Conservation (phyloP, 2,329 filamentous ascomycete genomes). For the Dothideomycetidae sp. region DNA sequence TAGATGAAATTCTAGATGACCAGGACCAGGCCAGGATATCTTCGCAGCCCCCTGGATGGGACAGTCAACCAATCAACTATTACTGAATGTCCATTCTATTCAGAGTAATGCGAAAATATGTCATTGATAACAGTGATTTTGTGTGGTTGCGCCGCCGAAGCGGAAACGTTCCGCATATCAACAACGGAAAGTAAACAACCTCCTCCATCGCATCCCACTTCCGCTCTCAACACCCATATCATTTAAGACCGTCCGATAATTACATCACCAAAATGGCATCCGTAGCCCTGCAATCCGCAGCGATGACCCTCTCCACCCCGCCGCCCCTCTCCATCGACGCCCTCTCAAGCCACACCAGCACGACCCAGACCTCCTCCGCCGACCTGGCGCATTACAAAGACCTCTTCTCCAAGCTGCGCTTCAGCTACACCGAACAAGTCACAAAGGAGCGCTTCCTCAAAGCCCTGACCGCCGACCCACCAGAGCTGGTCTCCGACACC, state of each 20-base stretch:
- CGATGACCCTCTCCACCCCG: conserved; percentile 30
- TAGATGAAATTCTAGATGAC: too few species aligned
- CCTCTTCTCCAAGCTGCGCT: conserved; percentile 88
- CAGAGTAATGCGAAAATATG: too few species aligned
- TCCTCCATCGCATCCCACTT: background rate
- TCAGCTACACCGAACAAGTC: conserved; percentile 95
- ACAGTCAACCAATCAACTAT: too few species aligned
- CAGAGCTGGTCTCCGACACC: conserved; percentile 50
- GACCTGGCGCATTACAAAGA: conserved; percentile 87
- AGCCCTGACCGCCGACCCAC: conserved; percentile 79
- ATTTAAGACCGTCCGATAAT: background rate
- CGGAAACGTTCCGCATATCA: conserved; percentile 8
- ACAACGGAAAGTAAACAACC: conserved; percentile 8
- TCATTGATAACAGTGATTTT: too few species aligned
- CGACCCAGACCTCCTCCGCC: conserved; percentile 38
- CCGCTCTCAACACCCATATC: background rate
- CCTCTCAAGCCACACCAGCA: conserved; percentile 20
- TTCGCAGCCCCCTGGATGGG: too few species aligned
- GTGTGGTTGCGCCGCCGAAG: too few species aligned
- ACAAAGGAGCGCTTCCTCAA: conserved; percentile 97
- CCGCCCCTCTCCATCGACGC: conserved; percentile 22
- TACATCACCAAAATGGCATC: background rate
- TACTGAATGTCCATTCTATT: too few species aligned
- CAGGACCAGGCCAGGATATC: too few species aligned
- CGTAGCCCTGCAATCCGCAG: conserved; percentile 37